Conservation (phyloP, 1,284 basidiomycete genomes). For the Afroboletus lepidellus region DNA sequence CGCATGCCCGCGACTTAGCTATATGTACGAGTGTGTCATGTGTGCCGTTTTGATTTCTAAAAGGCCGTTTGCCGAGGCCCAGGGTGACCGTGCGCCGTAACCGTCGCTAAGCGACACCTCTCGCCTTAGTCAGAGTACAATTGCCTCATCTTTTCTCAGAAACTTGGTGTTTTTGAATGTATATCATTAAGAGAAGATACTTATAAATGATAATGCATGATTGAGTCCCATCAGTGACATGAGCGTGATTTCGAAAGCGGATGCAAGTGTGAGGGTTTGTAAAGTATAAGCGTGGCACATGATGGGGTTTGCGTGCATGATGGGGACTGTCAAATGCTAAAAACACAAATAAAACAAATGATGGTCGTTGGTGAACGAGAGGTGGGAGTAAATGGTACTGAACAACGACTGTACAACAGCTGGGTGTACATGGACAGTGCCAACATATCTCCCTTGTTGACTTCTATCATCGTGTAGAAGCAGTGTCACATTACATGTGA, state of each 20-base stretch:
- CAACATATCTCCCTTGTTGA: slow-evolving; percentile 14
- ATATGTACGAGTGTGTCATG: slow-evolving; percentile 75
- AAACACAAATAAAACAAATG: slow-evolving; percentile 27
- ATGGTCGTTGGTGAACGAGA: slow-evolving; percentile 24
- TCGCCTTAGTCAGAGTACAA: no score
- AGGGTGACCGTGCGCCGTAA: no score
- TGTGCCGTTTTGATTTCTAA: slow-evolving; percentile 86
- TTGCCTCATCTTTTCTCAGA: background rate
- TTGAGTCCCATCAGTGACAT: slow-evolving; percentile 24
- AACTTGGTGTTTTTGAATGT: slow-evolving; percentile 13
- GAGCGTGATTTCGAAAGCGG: slow-evolving; percentile 23
- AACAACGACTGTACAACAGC: slow-evolving; percentile 27
- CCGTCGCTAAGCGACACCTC: no score
- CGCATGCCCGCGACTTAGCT: slow-evolving; percentile 35
- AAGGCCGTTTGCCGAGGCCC: slow-evolving; percentile 74
- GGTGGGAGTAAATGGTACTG: slow-evolving; percentile 18
- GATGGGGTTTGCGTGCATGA: slow-evolving; percentile 12
- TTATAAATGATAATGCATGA: slow-evolving; percentile 34
- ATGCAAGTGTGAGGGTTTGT: slow-evolving; percentile 18
- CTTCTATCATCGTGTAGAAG: slow-evolving; percentile 19
- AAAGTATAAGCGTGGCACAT: slow-evolving; percentile 8
- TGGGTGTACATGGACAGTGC: slow-evolving; percentile 20
- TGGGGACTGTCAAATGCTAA: slow-evolving; percentile 18
- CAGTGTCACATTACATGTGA: slow-evolving; percentile 5
- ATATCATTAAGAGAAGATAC: slow-evolving; percentile 28